Conservation (phyloP, 2,329 filamentous ascomycete species). For the Aspergillus sclerotialis region DNA sequence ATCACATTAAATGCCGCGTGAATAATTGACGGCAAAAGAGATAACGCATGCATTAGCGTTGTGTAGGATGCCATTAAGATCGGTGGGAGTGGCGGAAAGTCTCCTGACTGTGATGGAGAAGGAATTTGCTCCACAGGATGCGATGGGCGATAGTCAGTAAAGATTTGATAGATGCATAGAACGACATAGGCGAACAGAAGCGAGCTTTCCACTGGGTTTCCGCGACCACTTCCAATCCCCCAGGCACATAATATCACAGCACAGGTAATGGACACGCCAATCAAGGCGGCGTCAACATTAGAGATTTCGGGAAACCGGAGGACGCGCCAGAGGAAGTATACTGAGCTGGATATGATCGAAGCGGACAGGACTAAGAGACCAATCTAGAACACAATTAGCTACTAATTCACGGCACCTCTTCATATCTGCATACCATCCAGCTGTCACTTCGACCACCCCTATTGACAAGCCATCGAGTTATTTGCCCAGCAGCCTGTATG, state of each 20-base stretch:
- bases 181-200: constrained; percentile 94
- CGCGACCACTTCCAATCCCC: constrained; percentile 87
- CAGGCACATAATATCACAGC: constrained; percentile 88
- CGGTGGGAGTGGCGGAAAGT: constrained; percentile 91
- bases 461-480: constrained; percentile 92
- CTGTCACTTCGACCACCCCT: constrained; percentile 79
- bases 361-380: constrained; percentile 79
- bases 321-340: constrained; percentile 95
- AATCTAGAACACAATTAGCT: constrained; percentile 53
- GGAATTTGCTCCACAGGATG: constrained; percentile 51
- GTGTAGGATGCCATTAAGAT: constrained; percentile 99
- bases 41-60: constrained; percentile 76
- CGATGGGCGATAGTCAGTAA: constrained; percentile 92
- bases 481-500: constrained; percentile 89
- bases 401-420: too few species aligned
- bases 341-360: constrained; percentile 83
- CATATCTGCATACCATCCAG: constrained; percentile 76
- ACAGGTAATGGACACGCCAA: constrained; percentile 86
- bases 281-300: constrained; percentile 85
- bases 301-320: constrained; percentile 88
- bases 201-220: constrained; percentile 92
- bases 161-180: constrained; percentile 98
- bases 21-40: constrained; percentile 73
- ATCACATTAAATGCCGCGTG: constrained; percentile 80
- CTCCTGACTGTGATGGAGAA: constrained; percentile 52